Evolutionary conservation across 768 basidiomycete species (phyloP).

Genomic region (Nevesoporus exiguus): DNA sequence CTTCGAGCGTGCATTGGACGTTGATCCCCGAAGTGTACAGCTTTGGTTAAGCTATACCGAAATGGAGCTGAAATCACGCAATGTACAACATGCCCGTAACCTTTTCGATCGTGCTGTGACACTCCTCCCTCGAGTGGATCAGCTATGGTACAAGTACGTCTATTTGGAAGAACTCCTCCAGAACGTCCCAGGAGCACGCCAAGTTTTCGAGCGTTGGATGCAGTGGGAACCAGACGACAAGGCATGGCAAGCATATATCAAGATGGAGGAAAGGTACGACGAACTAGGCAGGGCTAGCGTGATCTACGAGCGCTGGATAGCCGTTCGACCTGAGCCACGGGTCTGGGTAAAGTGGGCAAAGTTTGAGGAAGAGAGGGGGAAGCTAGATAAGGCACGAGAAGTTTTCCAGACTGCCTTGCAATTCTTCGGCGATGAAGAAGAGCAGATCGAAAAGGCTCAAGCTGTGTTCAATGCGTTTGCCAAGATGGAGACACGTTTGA

Average conservation of each 20-base stretch:
- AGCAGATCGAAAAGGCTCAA: constrained; percentile 85
- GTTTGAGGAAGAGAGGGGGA: constrained; percentile 75
- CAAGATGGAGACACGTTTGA: constrained; percentile 94
- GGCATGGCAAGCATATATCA: constrained; percentile 99
- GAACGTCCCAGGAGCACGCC: constrained; percentile 93
- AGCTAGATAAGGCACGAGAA: constrained; percentile 70
- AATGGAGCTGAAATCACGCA: constrained; percentile 97
- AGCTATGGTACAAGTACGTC: constrained; percentile 99
- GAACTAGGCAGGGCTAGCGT: constrained; percentile 90
- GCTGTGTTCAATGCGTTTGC: constrained; percentile 91
- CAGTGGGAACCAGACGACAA: constrained; percentile 99
- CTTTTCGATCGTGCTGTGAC: constrained; percentile 97
- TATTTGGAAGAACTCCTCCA: constrained; percentile 96
- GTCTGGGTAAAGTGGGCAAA: constrained; percentile 85
- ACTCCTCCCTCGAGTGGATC: constrained; percentile 91
- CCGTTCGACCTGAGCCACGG: constrained; percentile 70
- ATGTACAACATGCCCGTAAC: constrained; percentile 96
- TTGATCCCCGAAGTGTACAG: constrained; percentile 85
- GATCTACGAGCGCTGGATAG: constrained; percentile 91
- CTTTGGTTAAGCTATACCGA: constrained; percentile 95
- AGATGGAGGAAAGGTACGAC: constrained; percentile 90
- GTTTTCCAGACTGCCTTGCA: constrained; percentile 90
- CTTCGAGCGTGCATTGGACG: constrained; percentile 95
- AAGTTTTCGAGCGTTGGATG: constrained; percentile 99
- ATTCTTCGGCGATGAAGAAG: constrained; percentile 85